phyloP scores from a whole-genome alignment of 306 rosid genomes.

The Rosa persica region DNA sequence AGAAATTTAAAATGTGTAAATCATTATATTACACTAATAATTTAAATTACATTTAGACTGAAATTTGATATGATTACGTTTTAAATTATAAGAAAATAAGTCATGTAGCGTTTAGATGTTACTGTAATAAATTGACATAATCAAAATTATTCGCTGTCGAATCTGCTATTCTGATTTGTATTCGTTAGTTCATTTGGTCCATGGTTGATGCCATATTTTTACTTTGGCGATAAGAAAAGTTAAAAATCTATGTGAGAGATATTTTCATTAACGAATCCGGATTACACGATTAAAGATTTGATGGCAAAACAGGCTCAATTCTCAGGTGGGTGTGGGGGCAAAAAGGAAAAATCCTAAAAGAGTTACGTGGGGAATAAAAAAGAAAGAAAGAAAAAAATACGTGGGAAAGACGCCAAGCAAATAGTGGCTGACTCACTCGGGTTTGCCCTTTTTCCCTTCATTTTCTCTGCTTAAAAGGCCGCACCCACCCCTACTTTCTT shows the following conservation, averaged over 20 bases:
- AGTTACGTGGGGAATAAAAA: background rate
- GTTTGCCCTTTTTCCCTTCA: background rate
- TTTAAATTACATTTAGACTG: no score
- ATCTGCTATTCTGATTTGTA: no score
- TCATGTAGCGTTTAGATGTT: no score
- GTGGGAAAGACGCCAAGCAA: constrained; percentile 8
- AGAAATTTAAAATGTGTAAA: no score
- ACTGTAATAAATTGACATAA: no score
- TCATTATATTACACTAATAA: no score
- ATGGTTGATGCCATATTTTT: background rate
- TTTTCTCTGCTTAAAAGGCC: background rate
- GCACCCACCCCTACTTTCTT: constrained; percentile 1
- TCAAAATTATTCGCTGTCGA: no score
- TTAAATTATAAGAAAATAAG: no score
- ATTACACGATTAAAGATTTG: background rate
- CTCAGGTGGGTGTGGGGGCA: background rate
- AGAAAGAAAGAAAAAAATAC: background rate
- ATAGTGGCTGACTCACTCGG: background rate
- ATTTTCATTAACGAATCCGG: background rate
- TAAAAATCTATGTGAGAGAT: background rate
- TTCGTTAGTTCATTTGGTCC: no score
- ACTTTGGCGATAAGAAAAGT: background rate
- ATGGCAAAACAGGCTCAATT: background rate
- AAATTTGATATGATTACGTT: no score
- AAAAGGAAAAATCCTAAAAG: background rate